Evolutionary conservation across 306 rosid genomes (phyloP), one percentile per base, ranked within the genome.

Genomic region (Cajanus cajan): DNA sequence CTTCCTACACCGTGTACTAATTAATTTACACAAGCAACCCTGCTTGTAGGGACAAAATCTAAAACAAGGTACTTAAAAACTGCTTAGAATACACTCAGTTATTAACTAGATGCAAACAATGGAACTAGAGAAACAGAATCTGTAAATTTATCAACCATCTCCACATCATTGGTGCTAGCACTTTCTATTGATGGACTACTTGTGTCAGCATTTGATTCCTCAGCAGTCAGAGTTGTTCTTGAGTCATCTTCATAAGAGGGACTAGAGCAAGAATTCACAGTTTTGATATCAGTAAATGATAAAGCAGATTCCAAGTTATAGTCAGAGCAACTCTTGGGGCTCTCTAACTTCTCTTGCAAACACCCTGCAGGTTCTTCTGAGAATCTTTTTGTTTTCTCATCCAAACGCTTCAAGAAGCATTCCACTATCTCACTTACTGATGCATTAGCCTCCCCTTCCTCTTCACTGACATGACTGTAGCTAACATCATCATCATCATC

Each of bases 381-480:
- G 37, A 69, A 76, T 73, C 78, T 88, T 43, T 81, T 76, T 77
- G 78, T 78, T 65, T 80, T 82, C 73, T 85, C 88, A 52, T 83
- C 80, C 82, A 92, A 75, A 39, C 78, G 83, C 71, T 90, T 88
- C 82, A 88, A 63, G 78, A 94, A 90, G 88, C 97, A 82, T 58
- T 88, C 90, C 75, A 89, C 94, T 52, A 85, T 82, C 61, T 89
- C 91, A 24, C 89, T 70, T 44, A 89, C 70, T 39, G 86, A 85
- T 66, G 83, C 85, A 25, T 68, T 88, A 36, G 73, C 88, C 57
- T 48, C 75, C 54, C 25, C 78, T 48, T 82, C 94, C 39, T 83
- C 96, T 73, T 84, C 88, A 51, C 88, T 87, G 86, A 84, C 59
- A 57, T 69, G 85, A 84, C 82, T 85, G 86, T 70, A 86, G 75